A percentile compares a stretch with the other conserved stretches of the same genome.
Evolutionary conservation across 2,329 filamentous ascomycete species (phyloP).

Genomic region (Sporothrix dimorphospora): DNA sequence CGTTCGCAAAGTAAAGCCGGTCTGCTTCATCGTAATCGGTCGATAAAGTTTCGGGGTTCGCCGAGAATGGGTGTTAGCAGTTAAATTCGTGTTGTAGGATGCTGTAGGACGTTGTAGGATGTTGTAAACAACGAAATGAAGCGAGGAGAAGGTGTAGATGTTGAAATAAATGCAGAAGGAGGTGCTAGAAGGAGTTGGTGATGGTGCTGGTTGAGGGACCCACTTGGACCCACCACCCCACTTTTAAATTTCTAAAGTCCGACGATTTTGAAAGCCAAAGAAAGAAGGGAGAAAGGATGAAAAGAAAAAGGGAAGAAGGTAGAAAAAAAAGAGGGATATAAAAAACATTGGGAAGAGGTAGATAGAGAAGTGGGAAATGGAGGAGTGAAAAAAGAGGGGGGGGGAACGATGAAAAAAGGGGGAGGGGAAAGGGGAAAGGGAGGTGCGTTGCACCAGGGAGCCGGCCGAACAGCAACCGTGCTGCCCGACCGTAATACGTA

Average conservation of each 20-base stretch:
- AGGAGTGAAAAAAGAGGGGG: not conserved
- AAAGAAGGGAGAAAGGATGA: not conserved
- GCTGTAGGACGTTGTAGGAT: too few relatives aligned
- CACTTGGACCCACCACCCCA: not conserved
- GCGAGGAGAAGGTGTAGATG: not conserved
- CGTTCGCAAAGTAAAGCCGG: conserved; percentile 93
- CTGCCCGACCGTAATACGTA: conserved; percentile 24
- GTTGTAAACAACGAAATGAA: not conserved
- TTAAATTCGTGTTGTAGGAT: too few relatives aligned
- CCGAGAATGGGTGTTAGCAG: conserved; percentile 41
- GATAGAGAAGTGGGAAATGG: too few relatives aligned
- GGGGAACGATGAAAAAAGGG: not conserved
- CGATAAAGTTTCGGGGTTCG: conserved; percentile 85
- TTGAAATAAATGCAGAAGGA: not conserved
- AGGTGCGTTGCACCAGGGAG: not conserved
- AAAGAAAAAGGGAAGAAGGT: not conserved
- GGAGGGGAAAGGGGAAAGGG: not conserved
- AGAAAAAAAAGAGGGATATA: not conserved
- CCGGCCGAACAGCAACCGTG: not conserved
- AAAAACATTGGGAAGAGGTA: too few relatives aligned
- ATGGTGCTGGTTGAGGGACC: not conserved
- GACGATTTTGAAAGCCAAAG: too few relatives aligned
- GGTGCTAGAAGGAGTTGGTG: not conserved
- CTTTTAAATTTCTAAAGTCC: not conserved
- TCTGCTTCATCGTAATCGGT: conserved; percentile 97